Evolutionary conservation across 352 stramenopile genomes (phyloP).

Genomic region (Blastocystis sp.): DNA sequence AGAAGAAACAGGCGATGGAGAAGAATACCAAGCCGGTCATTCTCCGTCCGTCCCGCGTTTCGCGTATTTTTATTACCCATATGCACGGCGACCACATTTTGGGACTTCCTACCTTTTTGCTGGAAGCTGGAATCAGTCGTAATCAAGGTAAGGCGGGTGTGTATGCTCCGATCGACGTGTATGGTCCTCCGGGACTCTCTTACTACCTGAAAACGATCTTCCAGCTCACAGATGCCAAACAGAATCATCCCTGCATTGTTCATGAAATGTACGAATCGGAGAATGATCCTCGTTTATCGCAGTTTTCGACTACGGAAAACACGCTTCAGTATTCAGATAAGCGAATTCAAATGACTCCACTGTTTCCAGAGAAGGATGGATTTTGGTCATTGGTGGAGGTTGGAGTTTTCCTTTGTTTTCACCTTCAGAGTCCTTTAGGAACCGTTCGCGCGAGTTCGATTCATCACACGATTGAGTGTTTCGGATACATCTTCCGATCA

Average conservation of each 20-base stretch:
- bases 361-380: conserved; percentile 18
- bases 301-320: conserved; percentile 51
- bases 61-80: conserved; percentile 70
- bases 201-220: conserved; percentile 65
- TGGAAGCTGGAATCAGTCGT: conserved; percentile 60
- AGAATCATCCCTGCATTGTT: conserved; percentile 58
- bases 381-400: conserved; percentile 46
- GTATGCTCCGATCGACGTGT: conserved; percentile 59
- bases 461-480: conserved; percentile 26
- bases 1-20: background rate
- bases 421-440: background rate
- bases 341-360: background rate
- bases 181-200: conserved; percentile 64
- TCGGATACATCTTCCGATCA: background rate
- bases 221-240: conserved; percentile 61
- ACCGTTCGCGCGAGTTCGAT: background rate
- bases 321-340: background rate
- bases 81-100: conserved; percentile 70
- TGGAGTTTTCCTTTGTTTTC: background rate
- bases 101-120: conserved; percentile 65
- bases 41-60: conserved; percentile 58
- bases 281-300: conserved; percentile 64
- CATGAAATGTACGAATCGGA: conserved; percentile 56
- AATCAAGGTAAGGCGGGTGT: background rate
- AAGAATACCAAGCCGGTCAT: background rate